Base-by-base conservation (phyloP, 129 eudicot species). In the Logfia minima region DNA sequence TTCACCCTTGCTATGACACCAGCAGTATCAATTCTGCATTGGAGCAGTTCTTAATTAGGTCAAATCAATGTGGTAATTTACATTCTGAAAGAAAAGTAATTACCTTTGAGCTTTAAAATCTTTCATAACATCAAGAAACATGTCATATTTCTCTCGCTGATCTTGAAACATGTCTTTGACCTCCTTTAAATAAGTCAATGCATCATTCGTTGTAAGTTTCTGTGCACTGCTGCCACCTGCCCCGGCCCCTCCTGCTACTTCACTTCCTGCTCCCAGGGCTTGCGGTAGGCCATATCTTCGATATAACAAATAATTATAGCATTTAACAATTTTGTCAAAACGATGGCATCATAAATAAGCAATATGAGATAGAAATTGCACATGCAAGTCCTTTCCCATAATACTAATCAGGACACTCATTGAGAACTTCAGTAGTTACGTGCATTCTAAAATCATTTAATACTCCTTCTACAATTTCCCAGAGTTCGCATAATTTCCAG, bases 21-120 rank as follows among this genome's bases (percentile, higher is more conserved):
- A 78, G 86, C 68, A 67, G 97, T 91, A 86, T 91, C 97, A 81
- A 94, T 85, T 81, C 99, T 94, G 99, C 86, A 79, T 63, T 21
- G 66, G 73, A 80, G 22, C 52, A 56, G 53, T 56, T 53, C 72
- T 43, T 66, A 74, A 52, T 69, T 55, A 72, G 24, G 67, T 63
- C 23, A 62, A 60, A 45, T 59, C 8, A 9, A 51, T 32, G 16
- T 24, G 19, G n/a, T 19, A 9, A 68, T 18, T 11, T 21, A 83
- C 26, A 68, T 79, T 51, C 70, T 21, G 16, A 43, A 59, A 58
- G 53, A 34, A 58, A 58, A 58, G 31, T 37, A 55, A 16, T 10
- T 78, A 94, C 99, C 94, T 89, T 86, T 91, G 97, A 63, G 99
- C 99, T 84, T 94, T 94, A 70, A 91, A 91, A 83, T 91, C 93